Base-by-base conservation (phyloP, 192 early-diverging fungal species). In the Gamsiella multidivaricata region DNA sequence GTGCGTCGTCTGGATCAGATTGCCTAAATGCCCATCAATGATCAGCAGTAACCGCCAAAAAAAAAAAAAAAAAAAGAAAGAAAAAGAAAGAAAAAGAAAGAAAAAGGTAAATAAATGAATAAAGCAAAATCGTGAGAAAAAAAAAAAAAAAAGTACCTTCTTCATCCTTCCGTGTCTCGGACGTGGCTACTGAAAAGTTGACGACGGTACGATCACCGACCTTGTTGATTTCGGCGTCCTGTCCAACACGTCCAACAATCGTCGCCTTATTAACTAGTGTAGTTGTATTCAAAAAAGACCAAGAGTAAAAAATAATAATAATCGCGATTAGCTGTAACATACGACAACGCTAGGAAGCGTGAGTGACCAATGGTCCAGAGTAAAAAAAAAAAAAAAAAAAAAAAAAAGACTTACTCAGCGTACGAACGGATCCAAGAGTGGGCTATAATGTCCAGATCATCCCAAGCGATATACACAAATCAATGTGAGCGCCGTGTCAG, bases 201-300 rank as follows among this genome's bases (percentile, higher is more conserved):
- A 80, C 81, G 20, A 89, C 75, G 25, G 78, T 83, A 9, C 63
- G 74, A 22, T 87, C 87, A 43, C 82, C 81, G 45, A 86, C 57
- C 5, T 70, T 81, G 46, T 64, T 59, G 1, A 78, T 64, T 23
- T 84, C 82, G n/a, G 86, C 80, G 69, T 92, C 89, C 31, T 81
- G 71, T 20, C 91, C 91, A 22, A 90, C 86, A 54, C 84, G 82
- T 56, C 91, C 91, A 25, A 91, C 60, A 37, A 92, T 79, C 2
- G 81, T 88, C 18, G 85, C 86, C 82, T 90, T 90, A 83, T 92
- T 92, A 47, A 92, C 82, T 86, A 52, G n/a, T n/a, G n/a, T n/a
- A n/a, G n/a, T n/a, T n/a, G n/a, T 43, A 20, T 20, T 10, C 29
- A 42, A 7, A 39, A n/a, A 17, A 26, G 26, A 2, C 25, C 2